Evolutionary conservation across 2,329 filamentous ascomycete genomes (phyloP).

Genomic region (Sclerotinia trifoliorum): DNA sequence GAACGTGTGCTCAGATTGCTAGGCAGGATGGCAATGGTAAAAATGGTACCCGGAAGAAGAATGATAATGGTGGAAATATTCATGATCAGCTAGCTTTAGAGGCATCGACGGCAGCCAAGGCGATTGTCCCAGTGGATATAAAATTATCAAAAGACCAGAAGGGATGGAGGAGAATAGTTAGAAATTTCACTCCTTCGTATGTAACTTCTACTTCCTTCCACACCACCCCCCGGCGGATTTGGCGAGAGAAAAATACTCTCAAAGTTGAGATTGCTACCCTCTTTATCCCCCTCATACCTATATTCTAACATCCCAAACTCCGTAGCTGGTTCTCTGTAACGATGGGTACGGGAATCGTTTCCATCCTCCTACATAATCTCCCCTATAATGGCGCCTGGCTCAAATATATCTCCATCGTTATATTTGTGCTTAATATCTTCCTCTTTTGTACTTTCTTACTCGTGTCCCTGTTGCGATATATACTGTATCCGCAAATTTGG

Average conservation of each 20-base stretch:
- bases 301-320: not conserved
- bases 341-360: slow-evolving; percentile 69
- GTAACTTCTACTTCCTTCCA: slow-evolving; percentile 30
- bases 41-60: not conserved
- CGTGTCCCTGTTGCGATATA: slow-evolving; percentile 60
- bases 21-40: not conserved
- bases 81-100: not conserved
- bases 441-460: slow-evolving; percentile 56
- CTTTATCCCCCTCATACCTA: not conserved
- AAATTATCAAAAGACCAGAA: slow-evolving; percentile 10
- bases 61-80: not conserved
- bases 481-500: slow-evolving; percentile 65
- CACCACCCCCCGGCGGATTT: not conserved
- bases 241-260: not conserved
- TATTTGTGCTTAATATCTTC: slow-evolving; percentile 59
- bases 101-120: not conserved
- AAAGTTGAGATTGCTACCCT: not conserved
- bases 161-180: slow-evolving; percentile 43
- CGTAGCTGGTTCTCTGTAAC: slow-evolving; percentile 57
- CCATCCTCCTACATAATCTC: slow-evolving; percentile 59
- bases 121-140: not conserved
- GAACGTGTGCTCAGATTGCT: slow-evolving; percentile 6
- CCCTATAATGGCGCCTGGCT: slow-evolving; percentile 60
- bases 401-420: slow-evolving; percentile 56
- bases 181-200: slow-evolving; percentile 56